phyloP scores from a whole-genome alignment of 768 basidiomycete genomes.

The Podaxis sp. region DNA sequence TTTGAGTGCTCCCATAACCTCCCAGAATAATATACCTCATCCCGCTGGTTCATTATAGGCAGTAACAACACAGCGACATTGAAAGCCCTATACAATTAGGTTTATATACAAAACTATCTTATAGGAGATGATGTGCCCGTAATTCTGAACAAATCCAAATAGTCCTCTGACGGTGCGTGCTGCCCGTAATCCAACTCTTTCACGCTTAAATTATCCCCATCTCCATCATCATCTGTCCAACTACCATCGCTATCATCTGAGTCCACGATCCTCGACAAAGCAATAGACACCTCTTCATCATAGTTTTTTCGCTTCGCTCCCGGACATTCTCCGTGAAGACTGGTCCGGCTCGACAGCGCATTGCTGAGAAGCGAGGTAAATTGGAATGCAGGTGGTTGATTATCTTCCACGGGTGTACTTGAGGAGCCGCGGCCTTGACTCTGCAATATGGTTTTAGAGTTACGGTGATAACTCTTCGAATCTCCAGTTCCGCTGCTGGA shows the following conservation, averaged over 20 bases:
- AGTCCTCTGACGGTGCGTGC: constrained; percentile 43
- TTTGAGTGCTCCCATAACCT: too few species aligned
- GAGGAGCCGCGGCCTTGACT: neutral
- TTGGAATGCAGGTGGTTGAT: neutral
- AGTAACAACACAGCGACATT: neutral
- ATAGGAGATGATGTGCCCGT: constrained; percentile 28
- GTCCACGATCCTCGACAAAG: neutral
- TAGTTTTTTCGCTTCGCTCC: neutral
- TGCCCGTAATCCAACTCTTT: neutral
- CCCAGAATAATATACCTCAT: too few species aligned
- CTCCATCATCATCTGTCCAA: neutral
- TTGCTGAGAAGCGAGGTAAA: constrained; percentile 41
- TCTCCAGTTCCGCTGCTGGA: neutral
- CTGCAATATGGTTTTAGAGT: neutral
- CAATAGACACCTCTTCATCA: neutral
- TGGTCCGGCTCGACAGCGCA: constrained; percentile 35
- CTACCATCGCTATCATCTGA: neutral
- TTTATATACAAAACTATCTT: neutral
- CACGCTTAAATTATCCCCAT: neutral
- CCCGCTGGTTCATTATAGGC: neutral
- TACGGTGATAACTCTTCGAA: neutral
- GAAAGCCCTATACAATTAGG: neutral
- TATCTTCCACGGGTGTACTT: neutral
- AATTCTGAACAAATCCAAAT: constrained; percentile 48
- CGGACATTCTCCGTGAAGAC: constrained; percentile 26